Conservation (phyloP, 2,329 filamentous ascomycete genomes). For the Alternaria brassicae region DNA sequence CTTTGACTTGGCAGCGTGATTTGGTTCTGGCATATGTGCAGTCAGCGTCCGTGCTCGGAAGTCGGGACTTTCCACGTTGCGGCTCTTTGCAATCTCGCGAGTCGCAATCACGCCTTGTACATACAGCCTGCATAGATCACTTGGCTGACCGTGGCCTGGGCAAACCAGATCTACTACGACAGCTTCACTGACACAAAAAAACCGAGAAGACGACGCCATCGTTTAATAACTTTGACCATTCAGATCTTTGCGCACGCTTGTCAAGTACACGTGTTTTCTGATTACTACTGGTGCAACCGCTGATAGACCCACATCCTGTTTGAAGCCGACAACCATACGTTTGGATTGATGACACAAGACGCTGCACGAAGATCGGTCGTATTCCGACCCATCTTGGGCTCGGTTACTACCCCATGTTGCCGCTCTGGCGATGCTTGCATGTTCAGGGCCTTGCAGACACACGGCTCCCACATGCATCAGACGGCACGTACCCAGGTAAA, state of each 20-base stretch:
- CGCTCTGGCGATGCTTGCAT: background rate
- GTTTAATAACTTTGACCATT: background rate
- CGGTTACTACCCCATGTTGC: constrained; percentile 5
- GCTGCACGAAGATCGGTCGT: constrained; percentile 17
- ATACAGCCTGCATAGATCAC: background rate
- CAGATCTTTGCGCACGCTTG: background rate
- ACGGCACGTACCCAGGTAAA: background rate
- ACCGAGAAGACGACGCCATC: background rate
- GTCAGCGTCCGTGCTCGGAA: background rate
- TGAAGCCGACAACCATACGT: background rate
- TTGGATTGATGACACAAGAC: constrained; percentile 14
- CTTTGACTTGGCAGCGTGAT: background rate
- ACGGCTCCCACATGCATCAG: background rate
- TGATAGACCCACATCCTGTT: background rate
- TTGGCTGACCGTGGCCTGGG: background rate
- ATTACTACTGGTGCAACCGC: background rate
- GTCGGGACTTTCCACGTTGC: background rate
- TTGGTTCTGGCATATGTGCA: background rate
- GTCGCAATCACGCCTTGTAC: background rate
- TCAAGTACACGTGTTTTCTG: background rate
- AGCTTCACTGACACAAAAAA: background rate
- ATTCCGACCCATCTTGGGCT: constrained; percentile 8
- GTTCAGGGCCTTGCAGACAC: constrained; percentile 1
- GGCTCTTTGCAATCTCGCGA: background rate
- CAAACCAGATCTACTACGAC: background rate